Base-by-base conservation (phyloP, 2,329 filamentous ascomycete species). In the Penicillium frequentans region DNA sequence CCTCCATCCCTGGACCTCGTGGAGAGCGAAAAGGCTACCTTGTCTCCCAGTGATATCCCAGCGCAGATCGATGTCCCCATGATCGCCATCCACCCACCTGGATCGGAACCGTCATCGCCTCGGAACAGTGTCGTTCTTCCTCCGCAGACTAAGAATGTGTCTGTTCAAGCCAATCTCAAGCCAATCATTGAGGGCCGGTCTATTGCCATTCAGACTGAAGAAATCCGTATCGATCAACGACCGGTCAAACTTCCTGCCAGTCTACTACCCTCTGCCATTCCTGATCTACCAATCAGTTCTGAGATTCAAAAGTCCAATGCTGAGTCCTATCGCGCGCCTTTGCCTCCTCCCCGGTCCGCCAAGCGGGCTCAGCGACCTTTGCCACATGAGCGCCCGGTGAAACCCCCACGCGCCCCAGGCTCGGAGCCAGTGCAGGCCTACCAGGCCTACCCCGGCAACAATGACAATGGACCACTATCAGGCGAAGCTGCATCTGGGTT, bases 21-120 rank as follows among this genome's bases (percentile, higher is more conserved):
- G n/a, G 54, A 61, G 58, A 60, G 46, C 48, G 66, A 52, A 26
- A 55, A 58, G 29, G n/a, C 49, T 31, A 58, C 43, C 21, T 47
- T 62, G 35, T 61, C 54, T 7, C 60, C 55, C 3, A 56, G 60
- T 33, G 57, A 59, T 33, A 57, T 57, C 11, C 54, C 64, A 42
- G 24, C 52, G 11, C 65, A 59, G 49, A 55, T 63, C 75, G 85
- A 81, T 5, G 89, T 97, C 59, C 93, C 93, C 0, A 90, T 88
- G 66, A 99, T 99, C 70, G 90, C 91, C 55, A 91, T 99, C 51
- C 90, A 96, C 65, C 95, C 95, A 31, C 93, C 95, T 0, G 86
- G 83, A 3, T 96, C 91, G 54, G 85, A 90, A 48, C 92, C 93
- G n/a, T 81, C 87, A 5, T 92, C 91, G 2, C 91, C 91, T 2